Base-by-base conservation (phyloP, 2,329 filamentous ascomycete genomes). In the Arachnomyces sp. region DNA sequence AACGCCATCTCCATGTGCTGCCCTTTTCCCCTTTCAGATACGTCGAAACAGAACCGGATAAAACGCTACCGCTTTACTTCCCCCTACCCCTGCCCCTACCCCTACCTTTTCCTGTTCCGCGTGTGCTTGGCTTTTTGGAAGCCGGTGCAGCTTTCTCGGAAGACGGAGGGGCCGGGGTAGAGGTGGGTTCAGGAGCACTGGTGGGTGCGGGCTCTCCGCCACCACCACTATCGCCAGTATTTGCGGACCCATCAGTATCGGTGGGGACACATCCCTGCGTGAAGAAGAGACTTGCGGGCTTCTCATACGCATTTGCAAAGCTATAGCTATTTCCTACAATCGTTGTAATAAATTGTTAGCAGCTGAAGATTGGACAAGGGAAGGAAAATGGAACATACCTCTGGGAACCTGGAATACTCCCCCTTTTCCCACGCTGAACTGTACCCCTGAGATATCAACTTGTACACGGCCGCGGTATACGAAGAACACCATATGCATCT, bases 401-500 rank as follows among this genome's bases (percentile, higher is more conserved):
- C 90, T 78, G 16, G 92, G 92, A 46, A 98, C 89, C 62, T 95
- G 89, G 75, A 86, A 96, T 62, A 89, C 84, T 39, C 90, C 90
- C 31, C 90, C 89, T 52, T 84, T 87, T 29, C 82, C 80, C 48
- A 95, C 88, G 42, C 83, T 80, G 59, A 98, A 96, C 43, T 63
- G 61, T 5, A 68, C 60, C 4, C 62, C 63, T 5, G 60, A 62
- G 9, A 67, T 84, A 18, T 79, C 84, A 14, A 95, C 89, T 49
- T 80, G 72, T 14, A 95, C 87, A 48, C 84, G 80, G 15, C 92
- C 92, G 33, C 77, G 75, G 52, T 87, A 82, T 21, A 98, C 84
- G 53, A 94, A 95, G 62, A 96, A 96, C 1, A 85, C 82, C 83
- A 98, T 92, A 58, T 95, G 88, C 86, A 95, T 96, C 67, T 85